Conservation (phyloP, 495 filamentous ascomycete species). For the Hypoxylon trugodes region DNA sequence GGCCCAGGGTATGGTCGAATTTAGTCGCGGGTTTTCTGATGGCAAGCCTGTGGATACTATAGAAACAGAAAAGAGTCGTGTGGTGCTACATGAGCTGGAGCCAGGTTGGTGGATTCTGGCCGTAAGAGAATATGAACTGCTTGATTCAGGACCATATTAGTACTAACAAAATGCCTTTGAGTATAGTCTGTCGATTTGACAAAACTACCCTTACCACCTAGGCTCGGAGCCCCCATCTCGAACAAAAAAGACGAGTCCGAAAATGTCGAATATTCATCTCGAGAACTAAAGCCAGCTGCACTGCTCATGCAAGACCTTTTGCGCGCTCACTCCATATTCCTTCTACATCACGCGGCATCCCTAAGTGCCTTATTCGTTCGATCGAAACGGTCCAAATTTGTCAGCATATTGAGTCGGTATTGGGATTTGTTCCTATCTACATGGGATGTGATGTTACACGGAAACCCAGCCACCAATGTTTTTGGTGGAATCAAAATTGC, state of each 20-base stretch:
- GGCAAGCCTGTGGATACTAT: slow-evolving; percentile 80
- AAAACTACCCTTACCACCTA: slow-evolving; percentile 58
- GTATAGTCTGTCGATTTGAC: slow-evolving; percentile 78
- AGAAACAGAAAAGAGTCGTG: slow-evolving; percentile 87
- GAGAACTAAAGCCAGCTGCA: slow-evolving; percentile 84
- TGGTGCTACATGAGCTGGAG: slow-evolving; percentile 82
- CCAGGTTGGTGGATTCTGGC: slow-evolving; percentile 94
- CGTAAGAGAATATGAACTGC: slow-evolving; percentile 56
- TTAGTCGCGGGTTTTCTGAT: slow-evolving; percentile 85
- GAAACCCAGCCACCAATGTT: slow-evolving; percentile 82
- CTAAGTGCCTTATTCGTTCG: slow-evolving; percentile 71
- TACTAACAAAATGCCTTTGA: slow-evolving; percentile 8
- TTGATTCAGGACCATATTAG: not conserved
- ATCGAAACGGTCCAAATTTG: slow-evolving; percentile 55
- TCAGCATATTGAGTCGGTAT: slow-evolving; percentile 74
- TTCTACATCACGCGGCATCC: slow-evolving; percentile 82
- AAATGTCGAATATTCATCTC: slow-evolving; percentile 77
- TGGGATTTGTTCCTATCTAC: slow-evolving; percentile 82
- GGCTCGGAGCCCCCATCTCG: slow-evolving; percentile 35
- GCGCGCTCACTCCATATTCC: slow-evolving; percentile 83
- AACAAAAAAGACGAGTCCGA: slow-evolving; percentile 43
- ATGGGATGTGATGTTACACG: slow-evolving; percentile 91
- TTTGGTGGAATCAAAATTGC: slow-evolving; percentile 89
- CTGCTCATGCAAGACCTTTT: slow-evolving; percentile 82
- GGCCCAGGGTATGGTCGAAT: slow-evolving; percentile 96